These are phyloP conservation scores for Aspergillus neoniger DNA, from an alignment of 2,329 filamentous ascomycete genomes.

Conservation along the genomic window DNA sequence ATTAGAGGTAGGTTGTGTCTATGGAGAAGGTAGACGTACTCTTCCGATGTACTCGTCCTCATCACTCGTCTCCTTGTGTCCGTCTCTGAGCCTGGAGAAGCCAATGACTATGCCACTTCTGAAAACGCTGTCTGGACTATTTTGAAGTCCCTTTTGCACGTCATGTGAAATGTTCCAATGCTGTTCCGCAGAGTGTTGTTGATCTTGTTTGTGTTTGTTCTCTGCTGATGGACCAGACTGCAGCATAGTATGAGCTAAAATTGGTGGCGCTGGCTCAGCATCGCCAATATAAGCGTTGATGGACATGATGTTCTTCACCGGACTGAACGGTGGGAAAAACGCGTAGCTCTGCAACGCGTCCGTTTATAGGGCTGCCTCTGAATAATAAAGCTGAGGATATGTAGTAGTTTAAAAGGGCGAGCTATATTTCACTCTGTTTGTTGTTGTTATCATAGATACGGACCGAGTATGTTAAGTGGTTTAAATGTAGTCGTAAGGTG, in stretches of 20 bases:
- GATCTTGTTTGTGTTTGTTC: background rate
- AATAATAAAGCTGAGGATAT: background rate
- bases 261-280: constrained; percentile 33
- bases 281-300: constrained; percentile 24
- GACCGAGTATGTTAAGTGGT: background rate
- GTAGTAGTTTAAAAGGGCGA: too few relatives aligned
- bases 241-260: constrained; percentile 36
- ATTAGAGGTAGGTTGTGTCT: too few relatives aligned
- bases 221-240: background rate
- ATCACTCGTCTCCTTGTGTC: constrained; percentile 24
- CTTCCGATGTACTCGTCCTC: constrained; percentile 33
- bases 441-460: background rate
- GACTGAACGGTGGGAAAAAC: background rate
- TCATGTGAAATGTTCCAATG: constrained; percentile 32
- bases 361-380: background rate
- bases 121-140: constrained; percentile 22
- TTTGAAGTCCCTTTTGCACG: constrained; percentile 25
- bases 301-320: constrained; percentile 19
- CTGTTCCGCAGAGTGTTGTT: background rate
- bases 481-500: background rate
- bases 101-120: constrained; percentile 34
- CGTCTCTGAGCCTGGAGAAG: constrained; percentile 32
- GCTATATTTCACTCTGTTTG: too few relatives aligned
- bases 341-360: background rate
- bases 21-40: constrained; percentile 23